A percentile compares a stretch with the other conserved stretches of the same genome.
Conservation (phyloP, 495 filamentous ascomycete species). For the Podospora conica region DNA sequence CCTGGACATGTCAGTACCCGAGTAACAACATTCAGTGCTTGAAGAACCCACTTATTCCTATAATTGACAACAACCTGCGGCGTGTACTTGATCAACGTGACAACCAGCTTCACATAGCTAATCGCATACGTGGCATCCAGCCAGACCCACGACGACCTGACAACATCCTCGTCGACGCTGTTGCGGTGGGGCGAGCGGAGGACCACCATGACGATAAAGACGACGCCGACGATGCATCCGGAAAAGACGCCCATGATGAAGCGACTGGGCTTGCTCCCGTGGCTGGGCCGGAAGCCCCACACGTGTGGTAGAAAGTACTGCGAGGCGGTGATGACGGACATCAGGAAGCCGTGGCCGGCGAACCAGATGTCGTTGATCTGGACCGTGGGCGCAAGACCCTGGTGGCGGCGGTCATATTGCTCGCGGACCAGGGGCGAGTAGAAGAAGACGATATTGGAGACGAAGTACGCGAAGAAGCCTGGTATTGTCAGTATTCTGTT, state of each 20-base stretch:
- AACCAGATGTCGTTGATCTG: conserved; percentile 87
- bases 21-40: no score
- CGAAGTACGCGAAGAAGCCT: conserved; percentile 73
- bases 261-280: conserved; percentile 50
- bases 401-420: conserved; percentile 80
- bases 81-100: conserved; percentile 85
- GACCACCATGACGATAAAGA: conserved; percentile 50
- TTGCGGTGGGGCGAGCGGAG: conserved; percentile 49
- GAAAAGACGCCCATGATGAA: conserved; percentile 60
- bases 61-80: conserved; percentile 83
- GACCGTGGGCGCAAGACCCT: conserved; percentile 69
- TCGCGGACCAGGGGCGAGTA: conserved; percentile 68
- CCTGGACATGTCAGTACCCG: neutral
- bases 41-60: conserved; percentile 45
- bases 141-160: conserved; percentile 35
- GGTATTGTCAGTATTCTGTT: conserved; percentile 48
- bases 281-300: conserved; percentile 68
- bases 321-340: conserved; percentile 59
- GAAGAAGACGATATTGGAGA: conserved; percentile 66
- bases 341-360: conserved; percentile 64
- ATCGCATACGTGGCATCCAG: conserved; percentile 62
- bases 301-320: conserved; percentile 65
- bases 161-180: conserved; percentile 13
- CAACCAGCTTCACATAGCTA: conserved; percentile 80
- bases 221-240: conserved; percentile 56